A percentile compares a stretch with the other conserved stretches of the same genome.
Conservation (phyloP, 2,329 filamentous ascomycete genomes). For the Hypomyces rosellus region DNA sequence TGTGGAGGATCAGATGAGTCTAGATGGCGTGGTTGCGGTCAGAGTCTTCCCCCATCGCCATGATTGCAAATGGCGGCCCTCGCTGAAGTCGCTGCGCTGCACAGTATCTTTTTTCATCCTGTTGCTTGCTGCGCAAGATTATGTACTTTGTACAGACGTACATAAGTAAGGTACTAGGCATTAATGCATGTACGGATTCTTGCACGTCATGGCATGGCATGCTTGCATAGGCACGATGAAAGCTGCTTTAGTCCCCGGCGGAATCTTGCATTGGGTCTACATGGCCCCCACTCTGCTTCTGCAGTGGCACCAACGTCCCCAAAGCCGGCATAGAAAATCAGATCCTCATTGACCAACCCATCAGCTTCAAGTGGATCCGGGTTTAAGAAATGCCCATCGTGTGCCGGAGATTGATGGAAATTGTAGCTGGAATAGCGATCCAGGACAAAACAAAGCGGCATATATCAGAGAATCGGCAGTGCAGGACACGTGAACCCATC, state of each 20-base stretch:
- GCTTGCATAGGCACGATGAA: constrained; percentile 12
- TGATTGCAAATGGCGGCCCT: no score
- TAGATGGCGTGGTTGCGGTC: no score
- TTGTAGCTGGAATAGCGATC: background rate
- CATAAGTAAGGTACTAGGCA: no score
- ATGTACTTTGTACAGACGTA: background rate
- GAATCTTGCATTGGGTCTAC: constrained; percentile 25
- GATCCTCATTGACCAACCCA: constrained; percentile 5
- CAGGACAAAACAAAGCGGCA: no score
- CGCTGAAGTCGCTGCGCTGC: no score
- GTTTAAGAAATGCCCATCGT: background rate
- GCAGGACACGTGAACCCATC: no score
- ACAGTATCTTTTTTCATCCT: no score
- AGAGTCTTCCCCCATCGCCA: no score
- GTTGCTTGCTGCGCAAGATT: background rate
- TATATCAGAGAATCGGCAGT: no score
- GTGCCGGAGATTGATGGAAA: background rate
- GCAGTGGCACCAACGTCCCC: constrained; percentile 12
- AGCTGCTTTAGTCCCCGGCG: constrained; percentile 16
- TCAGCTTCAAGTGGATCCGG: background rate
- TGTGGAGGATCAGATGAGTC: no score
- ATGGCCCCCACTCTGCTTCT: constrained; percentile 11
- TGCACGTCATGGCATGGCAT: constrained; percentile 8
- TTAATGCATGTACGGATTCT: constrained; percentile 8
- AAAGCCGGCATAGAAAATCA: constrained; percentile 9